phyloP scores from a whole-genome alignment of 257 asterid genomes.

The Paraleonurus japonicus region DNA sequence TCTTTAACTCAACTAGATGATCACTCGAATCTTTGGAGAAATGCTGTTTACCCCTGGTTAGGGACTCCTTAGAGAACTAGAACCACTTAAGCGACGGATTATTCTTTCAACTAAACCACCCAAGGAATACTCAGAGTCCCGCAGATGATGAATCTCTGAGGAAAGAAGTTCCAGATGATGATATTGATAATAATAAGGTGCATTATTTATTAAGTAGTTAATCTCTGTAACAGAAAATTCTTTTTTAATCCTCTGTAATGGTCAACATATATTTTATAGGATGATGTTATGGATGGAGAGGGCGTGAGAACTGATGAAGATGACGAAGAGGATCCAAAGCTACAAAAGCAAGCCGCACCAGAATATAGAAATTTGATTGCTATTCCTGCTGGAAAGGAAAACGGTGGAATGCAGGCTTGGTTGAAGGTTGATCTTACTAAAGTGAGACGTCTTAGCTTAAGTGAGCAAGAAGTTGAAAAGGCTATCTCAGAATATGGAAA shows the following conservation, averaged over 20 bases:
- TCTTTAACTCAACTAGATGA: conserved; percentile 52
- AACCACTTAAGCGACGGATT: conserved; percentile 48
- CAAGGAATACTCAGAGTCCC: conserved; percentile 48
- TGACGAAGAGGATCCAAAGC: conserved; percentile 40
- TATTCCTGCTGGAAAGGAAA: conserved; percentile 77
- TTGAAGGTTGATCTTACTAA: conserved; percentile 46
- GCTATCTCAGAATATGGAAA: conserved; percentile 36
- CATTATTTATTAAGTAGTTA: conserved; percentile 1
- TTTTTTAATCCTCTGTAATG: background rate
- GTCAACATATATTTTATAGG: conserved; percentile 23
- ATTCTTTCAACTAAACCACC: conserved; percentile 83
- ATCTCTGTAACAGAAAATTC: background rate
- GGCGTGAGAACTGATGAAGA: conserved; percentile 32
- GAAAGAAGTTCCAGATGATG: conserved; percentile 34
- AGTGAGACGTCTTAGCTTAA: conserved; percentile 79
- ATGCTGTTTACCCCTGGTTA: conserved; percentile 55
- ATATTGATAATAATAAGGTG: conserved; percentile 48
- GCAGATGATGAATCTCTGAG: conserved; percentile 40
- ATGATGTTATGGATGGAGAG: conserved; percentile 43
- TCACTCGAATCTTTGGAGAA: conserved; percentile 71
- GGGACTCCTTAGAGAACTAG: conserved; percentile 45
- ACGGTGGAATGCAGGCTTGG: conserved; percentile 61
- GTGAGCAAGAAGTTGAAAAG: conserved; percentile 63
- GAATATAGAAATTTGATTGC: conserved; percentile 62
- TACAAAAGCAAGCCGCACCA: conserved; percentile 39